Evolutionary conservation across 1,284 basidiomycete species (phyloP).

Genomic region (Lentinus polychrous): DNA sequence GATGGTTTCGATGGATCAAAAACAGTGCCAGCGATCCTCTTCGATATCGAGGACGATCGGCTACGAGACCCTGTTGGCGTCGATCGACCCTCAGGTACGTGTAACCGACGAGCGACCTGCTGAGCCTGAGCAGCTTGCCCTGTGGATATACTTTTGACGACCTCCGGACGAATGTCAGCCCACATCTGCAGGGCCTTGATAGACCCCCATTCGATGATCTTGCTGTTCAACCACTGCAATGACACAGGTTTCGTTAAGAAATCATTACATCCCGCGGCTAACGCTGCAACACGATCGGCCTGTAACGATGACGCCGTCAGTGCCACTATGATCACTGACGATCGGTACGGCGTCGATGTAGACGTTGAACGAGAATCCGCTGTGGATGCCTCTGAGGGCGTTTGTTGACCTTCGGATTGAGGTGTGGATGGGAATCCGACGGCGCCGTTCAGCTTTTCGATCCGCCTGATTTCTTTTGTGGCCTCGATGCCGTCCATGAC

Average conservation of each 20-base stretch:
- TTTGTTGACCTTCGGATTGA: slow-evolving; percentile 47
- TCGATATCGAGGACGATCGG: slow-evolving; percentile 24
- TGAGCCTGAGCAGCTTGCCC: slow-evolving; percentile 60
- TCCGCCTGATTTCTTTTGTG: slow-evolving; percentile 89
- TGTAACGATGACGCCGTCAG: slow-evolving; percentile 92
- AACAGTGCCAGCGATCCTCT: slow-evolving; percentile 6
- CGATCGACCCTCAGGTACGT: slow-evolving; percentile 52
- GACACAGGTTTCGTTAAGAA: slow-evolving; percentile 98
- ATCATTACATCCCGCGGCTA: slow-evolving; percentile 98
- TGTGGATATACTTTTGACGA: slow-evolving; percentile 41
- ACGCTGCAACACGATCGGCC: slow-evolving; percentile 89
- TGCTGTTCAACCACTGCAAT: slow-evolving; percentile 93
- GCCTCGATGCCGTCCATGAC: slow-evolving; percentile 98
- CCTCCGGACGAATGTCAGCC: slow-evolving; percentile 69
- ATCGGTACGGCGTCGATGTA: slow-evolving; percentile 62
- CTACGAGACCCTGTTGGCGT: slow-evolving; percentile 29
- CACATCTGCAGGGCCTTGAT: slow-evolving; percentile 86
- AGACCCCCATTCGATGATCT: slow-evolving; percentile 97
- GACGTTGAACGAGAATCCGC: slow-evolving; percentile 38
- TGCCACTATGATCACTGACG: slow-evolving; percentile 98
- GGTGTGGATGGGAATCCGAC: slow-evolving; percentile 68
- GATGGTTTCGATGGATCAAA: slow-evolving; percentile 4
- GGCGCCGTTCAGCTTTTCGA: slow-evolving; percentile 69
- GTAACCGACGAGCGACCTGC: slow-evolving; percentile 58
- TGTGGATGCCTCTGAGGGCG: slow-evolving; percentile 44